Conservation (phyloP, 257 asterid species). For the Nicotiana benthamiana region DNA sequence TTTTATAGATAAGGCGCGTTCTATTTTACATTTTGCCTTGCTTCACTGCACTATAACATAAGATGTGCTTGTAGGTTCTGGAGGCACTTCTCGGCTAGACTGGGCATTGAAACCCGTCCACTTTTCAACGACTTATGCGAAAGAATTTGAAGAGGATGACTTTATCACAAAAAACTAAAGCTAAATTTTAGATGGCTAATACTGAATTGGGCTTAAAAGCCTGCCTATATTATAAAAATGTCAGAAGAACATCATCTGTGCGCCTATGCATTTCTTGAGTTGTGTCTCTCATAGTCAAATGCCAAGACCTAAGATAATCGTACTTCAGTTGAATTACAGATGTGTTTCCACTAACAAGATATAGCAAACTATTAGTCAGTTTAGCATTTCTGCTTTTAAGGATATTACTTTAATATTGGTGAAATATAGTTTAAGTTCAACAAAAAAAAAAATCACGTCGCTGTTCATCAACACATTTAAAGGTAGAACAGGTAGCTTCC, state of each 20-base stretch:
- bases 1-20: background rate
- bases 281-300: background rate
- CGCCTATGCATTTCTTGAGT: background rate
- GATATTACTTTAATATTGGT: background rate
- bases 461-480: background rate
- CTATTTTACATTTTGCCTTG: background rate
- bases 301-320: background rate
- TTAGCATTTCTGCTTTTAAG: background rate
- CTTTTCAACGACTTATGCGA: background rate
- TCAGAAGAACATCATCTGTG: background rate
- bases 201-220: background rate
- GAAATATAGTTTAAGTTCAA: background rate
- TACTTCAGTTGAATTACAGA: background rate
- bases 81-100: background rate
- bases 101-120: background rate
- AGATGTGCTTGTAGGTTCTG: background rate
- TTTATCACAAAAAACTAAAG: background rate
- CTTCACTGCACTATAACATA: background rate
- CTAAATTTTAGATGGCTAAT: background rate
- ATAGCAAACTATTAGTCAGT: background rate
- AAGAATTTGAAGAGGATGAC: background rate
- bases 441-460: background rate
- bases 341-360: background rate
- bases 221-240: background rate
- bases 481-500: background rate